Evolutionary conservation across 2,329 filamentous ascomycete species (phyloP).

Genomic region (Scedosporium boydii): DNA sequence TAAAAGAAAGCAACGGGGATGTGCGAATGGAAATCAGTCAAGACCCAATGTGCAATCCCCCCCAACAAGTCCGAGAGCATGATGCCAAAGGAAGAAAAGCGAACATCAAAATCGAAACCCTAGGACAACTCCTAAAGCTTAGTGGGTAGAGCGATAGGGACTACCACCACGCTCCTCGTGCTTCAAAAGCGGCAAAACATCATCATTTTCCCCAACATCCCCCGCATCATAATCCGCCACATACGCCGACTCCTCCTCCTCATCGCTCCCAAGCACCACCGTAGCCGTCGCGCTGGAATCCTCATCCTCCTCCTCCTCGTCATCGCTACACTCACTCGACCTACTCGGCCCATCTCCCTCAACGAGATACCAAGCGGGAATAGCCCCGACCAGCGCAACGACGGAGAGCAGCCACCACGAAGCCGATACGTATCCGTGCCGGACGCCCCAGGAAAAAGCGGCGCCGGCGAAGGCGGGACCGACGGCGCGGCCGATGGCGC

Average conservation of each 20-base stretch:
- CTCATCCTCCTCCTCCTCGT: slow-evolving; percentile 23
- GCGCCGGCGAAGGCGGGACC: slow-evolving; percentile 69
- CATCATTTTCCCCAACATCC: background rate
- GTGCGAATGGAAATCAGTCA: background rate
- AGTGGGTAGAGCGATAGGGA: background rate
- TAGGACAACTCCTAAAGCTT: background rate
- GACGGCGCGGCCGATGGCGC: slow-evolving; percentile 66
- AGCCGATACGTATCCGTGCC: slow-evolving; percentile 64
- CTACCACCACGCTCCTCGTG: background rate
- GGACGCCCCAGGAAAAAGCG: slow-evolving; percentile 67
- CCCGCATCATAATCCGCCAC: background rate
- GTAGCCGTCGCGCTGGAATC: slow-evolving; percentile 2
- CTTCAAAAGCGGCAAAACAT: slow-evolving; percentile 2
- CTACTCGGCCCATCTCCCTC: slow-evolving; percentile 59
- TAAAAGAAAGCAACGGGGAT: background rate
- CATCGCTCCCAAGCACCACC: background rate
- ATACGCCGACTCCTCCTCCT: background rate
- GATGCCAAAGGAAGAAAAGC: background rate
- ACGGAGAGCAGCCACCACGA: slow-evolving; percentile 72
- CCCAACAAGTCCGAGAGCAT: background rate
- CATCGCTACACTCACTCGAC: slow-evolving; percentile 21
- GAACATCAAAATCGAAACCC: too few relatives aligned
- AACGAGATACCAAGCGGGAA: slow-evolving; percentile 66
- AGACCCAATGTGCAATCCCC: background rate
- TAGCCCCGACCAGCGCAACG: slow-evolving; percentile 53